A percentile compares a stretch with the other conserved stretches of the same genome.
phyloP scores from a whole-genome alignment of 2,329 filamentous ascomycete genomes.

The Cercospora canescens region DNA sequence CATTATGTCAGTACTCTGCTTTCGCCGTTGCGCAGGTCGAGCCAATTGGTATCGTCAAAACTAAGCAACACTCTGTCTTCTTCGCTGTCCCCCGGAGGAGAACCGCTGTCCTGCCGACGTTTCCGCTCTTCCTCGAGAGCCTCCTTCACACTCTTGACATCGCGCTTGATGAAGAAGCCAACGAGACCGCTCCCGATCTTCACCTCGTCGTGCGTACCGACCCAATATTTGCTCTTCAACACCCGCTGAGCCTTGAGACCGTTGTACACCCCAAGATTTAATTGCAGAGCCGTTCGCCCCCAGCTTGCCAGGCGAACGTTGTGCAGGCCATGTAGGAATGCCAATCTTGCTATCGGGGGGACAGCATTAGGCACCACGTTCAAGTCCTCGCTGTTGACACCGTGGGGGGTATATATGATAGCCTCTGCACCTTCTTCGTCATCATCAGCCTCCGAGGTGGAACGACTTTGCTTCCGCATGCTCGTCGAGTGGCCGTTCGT shows the following conservation, averaged over 20 bases:
- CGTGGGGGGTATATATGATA: constrained; percentile 65
- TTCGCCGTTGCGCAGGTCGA: constrained; percentile 59
- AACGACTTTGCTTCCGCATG: constrained; percentile 18
- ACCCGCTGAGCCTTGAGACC: constrained; percentile 57
- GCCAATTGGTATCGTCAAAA: constrained; percentile 49
- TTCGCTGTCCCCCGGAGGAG: constrained; percentile 37
- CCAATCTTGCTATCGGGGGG: constrained; percentile 54
- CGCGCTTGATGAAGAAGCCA: constrained; percentile 49
- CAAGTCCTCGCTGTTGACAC: constrained; percentile 52
- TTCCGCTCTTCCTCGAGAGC: constrained; percentile 51
- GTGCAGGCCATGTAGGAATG: constrained; percentile 64
- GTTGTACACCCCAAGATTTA: constrained; percentile 65
- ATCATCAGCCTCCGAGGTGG: constrained; percentile 22
- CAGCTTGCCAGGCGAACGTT: constrained; percentile 53
- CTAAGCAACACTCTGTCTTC: constrained; percentile 34
- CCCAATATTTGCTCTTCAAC: constrained; percentile 61
- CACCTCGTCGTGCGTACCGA: constrained; percentile 65
- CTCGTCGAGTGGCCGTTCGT: constrained; percentile 22
- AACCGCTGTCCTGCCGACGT: constrained; percentile 34
- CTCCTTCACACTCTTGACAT: constrained; percentile 45
- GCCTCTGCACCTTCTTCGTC: constrained; percentile 50
- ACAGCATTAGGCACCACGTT: constrained; percentile 43
- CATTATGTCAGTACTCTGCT: constrained; percentile 50
- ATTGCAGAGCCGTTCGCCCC: constrained; percentile 48
- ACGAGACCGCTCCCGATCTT: constrained; percentile 62